Evolutionary conservation across 2,329 filamentous ascomycete genomes (phyloP), one percentile per base, ranked within the genome.

Genomic region (Aspergillus sp.): DNA sequence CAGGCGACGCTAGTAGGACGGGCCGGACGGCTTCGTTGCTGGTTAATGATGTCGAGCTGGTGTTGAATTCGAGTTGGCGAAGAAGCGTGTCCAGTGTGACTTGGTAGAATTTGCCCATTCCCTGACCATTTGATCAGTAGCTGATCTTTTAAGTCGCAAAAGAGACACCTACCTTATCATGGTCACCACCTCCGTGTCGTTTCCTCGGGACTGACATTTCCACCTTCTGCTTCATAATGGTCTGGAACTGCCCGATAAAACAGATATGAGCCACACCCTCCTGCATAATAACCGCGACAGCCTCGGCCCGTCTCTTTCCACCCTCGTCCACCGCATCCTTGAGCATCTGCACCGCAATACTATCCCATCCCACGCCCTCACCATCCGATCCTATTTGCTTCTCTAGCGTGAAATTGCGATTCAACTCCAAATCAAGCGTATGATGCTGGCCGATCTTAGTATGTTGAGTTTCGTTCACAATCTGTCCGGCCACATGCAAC

Each of bases 221-320:
- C 27, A 75, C 59, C 43, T 70, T 72, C 47, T 75, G 72, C 54
- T 72, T 71, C 44, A 75, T 47, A 38, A 75, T 66, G 8, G 72
- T 75, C 51, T 72, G 70, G 33, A 70, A 71, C 42, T 73, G 71
- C 4, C 72, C 73, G 45, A 75, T 69, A 45, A 75, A 73, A 48
- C 71, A 73, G n/a, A 75, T 72, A 58, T 74, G 71, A 5, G 71
- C 72, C 8, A 76, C 41, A 1, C 71, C 73, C 51, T 97, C 91
- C 57, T 95, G 88, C 86, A 98, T 91, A 26, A 97, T 87, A 1
- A 97, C 85, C 0, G 93, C 91, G 43, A 90, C 88, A 12, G 95
- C 78, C 49, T 91, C 86, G 1, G 89, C 90, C 49, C 86, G 83
- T 58, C 85, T 83, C 52, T 88, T 85, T 4, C 67, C 66, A 2